Conservation (phyloP, 2,329 filamentous ascomycete genomes). For the Alternaria arbusti region DNA sequence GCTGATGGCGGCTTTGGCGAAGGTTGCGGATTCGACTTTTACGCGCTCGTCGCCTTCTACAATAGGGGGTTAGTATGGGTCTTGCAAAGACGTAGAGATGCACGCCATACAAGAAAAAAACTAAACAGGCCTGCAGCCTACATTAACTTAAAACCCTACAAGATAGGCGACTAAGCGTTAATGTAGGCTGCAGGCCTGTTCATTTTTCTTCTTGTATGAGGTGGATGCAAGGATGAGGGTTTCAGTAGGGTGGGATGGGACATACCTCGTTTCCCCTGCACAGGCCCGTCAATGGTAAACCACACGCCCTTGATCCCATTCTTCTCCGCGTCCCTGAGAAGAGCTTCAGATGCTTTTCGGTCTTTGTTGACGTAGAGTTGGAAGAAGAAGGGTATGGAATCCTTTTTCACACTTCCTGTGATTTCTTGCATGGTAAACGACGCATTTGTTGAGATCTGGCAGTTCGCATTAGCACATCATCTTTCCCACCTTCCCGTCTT, state of each 20-base stretch:
- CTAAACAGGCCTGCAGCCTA: too few relatives aligned
- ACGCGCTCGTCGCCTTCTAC: slow-evolving; percentile 31
- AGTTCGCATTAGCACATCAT: not conserved
- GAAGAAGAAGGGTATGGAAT: slow-evolving; percentile 26
- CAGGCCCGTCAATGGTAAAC: slow-evolving; percentile 33
- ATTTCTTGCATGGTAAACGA: slow-evolving; percentile 34
- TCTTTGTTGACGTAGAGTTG: slow-evolving; percentile 37
- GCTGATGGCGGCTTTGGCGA: slow-evolving; percentile 50
- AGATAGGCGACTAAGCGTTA: too few relatives aligned
- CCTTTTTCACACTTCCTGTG: slow-evolving; percentile 6
- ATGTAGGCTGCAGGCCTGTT: too few relatives aligned
- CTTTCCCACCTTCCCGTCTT: not conserved
- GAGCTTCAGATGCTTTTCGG: slow-evolving; percentile 14
- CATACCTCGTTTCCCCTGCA: slow-evolving; percentile 26
- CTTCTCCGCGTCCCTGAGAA: slow-evolving; percentile 23
- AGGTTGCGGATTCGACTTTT: slow-evolving; percentile 34
- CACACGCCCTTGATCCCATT: slow-evolving; percentile 24
- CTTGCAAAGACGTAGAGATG: not conserved
- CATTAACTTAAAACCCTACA: too few relatives aligned
- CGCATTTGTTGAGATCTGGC: slow-evolving; percentile 14
- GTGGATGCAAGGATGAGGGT: too few relatives aligned
- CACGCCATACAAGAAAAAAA: too few relatives aligned
- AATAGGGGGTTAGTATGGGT: not conserved
- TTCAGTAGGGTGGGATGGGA: not conserved
- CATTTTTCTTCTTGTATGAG: too few relatives aligned